A percentile compares a stretch with the other conserved stretches of the same genome.
Conservation (phyloP, 306 rosid species). For the Dicorynia guianensis region DNA sequence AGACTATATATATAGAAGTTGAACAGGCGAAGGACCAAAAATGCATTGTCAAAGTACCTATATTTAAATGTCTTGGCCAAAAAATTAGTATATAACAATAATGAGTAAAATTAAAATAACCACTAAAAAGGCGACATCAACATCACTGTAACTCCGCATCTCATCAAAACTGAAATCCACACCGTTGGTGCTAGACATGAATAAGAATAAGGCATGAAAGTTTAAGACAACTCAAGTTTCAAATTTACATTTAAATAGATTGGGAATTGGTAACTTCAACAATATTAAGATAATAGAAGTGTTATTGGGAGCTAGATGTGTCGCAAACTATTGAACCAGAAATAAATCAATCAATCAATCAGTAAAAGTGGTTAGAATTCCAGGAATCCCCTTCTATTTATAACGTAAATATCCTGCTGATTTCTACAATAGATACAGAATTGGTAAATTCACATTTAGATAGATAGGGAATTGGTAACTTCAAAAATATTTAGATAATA, state of each 20-base stretch:
- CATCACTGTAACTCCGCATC: constrained; percentile 8
- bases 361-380: constrained; percentile 29
- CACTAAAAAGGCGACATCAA: constrained; percentile 9
- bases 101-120: constrained; percentile 7
- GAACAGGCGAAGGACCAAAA: background rate
- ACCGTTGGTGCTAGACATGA: constrained; percentile 16
- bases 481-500: constrained; percentile 18
- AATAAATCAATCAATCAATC: constrained; percentile 14
- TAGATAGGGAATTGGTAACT: constrained; percentile 22
- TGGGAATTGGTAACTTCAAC: constrained; percentile 22
- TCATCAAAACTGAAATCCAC: constrained; percentile 11
- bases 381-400: constrained; percentile 27
- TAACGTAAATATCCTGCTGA: background rate
- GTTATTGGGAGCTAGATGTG: constrained; percentile 22
- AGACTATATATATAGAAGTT: background rate
- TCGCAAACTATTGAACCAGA: constrained; percentile 25
- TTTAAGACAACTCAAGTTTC: constrained; percentile 13
- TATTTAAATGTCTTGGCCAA: no score
- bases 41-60: background rate
- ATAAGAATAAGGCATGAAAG: background rate
- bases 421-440: no score
- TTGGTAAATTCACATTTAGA: no score
- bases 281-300: constrained; percentile 10
- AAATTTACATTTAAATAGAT: background rate
- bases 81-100: background rate